Evolutionary conservation across 192 early-diverging fungal genomes (phyloP).

Genomic region (Coemansia sp.): DNA sequence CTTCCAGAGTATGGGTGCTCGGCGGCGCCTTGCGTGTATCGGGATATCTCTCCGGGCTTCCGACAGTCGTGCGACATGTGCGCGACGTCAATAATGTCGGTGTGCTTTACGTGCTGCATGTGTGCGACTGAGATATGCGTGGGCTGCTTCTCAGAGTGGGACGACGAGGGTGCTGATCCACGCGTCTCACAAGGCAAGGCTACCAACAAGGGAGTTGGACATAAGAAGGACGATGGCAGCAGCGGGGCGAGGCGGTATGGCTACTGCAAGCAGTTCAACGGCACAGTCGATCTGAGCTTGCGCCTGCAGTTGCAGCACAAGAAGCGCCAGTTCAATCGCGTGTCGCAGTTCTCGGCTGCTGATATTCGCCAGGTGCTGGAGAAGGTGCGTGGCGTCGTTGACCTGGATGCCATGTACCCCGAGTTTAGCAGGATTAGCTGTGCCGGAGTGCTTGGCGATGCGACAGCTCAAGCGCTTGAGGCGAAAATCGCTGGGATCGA

Average conservation of each 20-base stretch:
- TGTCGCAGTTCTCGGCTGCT: conserved; percentile 7
- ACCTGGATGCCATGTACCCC: background rate
- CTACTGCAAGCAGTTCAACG: conserved; percentile 1
- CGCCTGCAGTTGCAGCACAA: background rate
- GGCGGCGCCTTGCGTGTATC: conserved; percentile 21
- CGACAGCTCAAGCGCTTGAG: conserved; percentile 3
- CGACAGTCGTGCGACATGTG: conserved; percentile 60
- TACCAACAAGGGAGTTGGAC: background rate
- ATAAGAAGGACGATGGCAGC: background rate
- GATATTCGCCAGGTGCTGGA: conserved; percentile 6
- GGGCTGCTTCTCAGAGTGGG: conserved; percentile 44
- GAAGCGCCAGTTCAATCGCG: conserved; percentile 31
- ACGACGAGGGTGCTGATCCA: background rate
- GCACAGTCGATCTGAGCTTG: background rate
- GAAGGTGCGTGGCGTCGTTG: background rate
- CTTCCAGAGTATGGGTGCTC: conserved; percentile 32
- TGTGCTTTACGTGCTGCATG: conserved; percentile 43
- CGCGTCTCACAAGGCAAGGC: background rate
- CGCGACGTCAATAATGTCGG: conserved; percentile 49
- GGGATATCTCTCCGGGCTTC: conserved; percentile 1
- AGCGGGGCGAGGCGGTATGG: background rate
- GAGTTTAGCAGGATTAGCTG: conserved; percentile 12
- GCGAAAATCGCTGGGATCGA: conserved; percentile 2
- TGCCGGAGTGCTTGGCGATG: conserved; percentile 8
- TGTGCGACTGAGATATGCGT: conserved; percentile 53